Base-by-base conservation (phyloP, 2,329 filamentous ascomycete genomes). In the Polychaeton citri region DNA sequence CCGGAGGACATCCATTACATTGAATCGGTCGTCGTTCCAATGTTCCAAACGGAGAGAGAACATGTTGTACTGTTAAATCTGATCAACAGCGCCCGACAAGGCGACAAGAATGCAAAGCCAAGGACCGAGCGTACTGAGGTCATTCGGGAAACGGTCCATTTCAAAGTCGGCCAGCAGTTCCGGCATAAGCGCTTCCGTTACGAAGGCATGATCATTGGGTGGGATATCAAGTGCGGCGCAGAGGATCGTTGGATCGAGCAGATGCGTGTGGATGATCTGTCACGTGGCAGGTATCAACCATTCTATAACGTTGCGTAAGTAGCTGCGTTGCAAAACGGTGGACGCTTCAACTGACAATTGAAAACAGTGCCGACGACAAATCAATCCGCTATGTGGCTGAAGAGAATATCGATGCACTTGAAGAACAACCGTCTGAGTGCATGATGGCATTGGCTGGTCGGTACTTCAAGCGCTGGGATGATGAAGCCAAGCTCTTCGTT, bases 261-360 rank as follows among this genome's bases (percentile, higher is more conserved):
- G 44, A 79, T 77, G 69, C 62, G 66, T 32, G 73, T 82, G 7
- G 75, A 80, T 55, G 62, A 59, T 17, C 58, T 79, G 37, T 62
- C 65, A n/a, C 61, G 66, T 36, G 78, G 75, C 2, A 63, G 72
- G 32, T 60, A 73, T 41, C 79, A 84, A 58, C 77, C 76, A 21
- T 94, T 85, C 49, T 95, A 94, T 55, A 81, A 86, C 47, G 83
- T 83, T 50, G 66, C 95, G 84, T 94, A 63, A 69, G 85, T 75
- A 32, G 37, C 31, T 19, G 34, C 28, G 30, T 35, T 32, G 24
- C 38, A 12, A 28, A 32, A 6, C 8, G 10, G 12, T 10, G 18
- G 20, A 21, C 15, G 18, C 12, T n/a, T 20, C 16, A 36, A 37
- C 39, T 43, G 32, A 41, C 19, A n/a, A 4, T 18, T 24, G 12